A percentile compares a stretch with the other conserved stretches of the same genome.
These are phyloP conservation scores for Exsudoporus frostii DNA, from an alignment of 768 basidiomycete species.

Conservation along the genomic window DNA sequence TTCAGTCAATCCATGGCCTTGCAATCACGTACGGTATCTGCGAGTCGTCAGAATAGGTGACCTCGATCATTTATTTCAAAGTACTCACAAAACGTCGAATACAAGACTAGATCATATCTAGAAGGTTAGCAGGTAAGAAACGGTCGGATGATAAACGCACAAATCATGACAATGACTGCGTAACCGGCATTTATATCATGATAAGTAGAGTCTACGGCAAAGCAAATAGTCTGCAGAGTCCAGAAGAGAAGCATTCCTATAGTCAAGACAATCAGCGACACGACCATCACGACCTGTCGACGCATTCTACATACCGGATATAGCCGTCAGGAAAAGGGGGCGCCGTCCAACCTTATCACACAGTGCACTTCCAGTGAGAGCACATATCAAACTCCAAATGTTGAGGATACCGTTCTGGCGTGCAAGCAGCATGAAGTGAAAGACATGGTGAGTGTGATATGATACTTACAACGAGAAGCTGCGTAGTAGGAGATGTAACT, in stretches of 20 bases:
- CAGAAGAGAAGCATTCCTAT: conserved; percentile 39
- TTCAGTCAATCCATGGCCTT: background rate
- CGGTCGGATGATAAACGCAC: conserved; percentile 17
- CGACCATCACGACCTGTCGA: conserved; percentile 16
- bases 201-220: conserved; percentile 25
- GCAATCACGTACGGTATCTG: conserved; percentile 30
- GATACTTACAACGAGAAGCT: conserved; percentile 37
- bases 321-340: conserved; percentile 46
- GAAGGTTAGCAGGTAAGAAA: background rate
- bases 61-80: background rate
- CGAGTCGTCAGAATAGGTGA: background rate
- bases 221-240: too few relatives aligned
- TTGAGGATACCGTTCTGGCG: conserved; percentile 49
- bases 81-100: conserved; percentile 35
- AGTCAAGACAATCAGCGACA: conserved; percentile 32
- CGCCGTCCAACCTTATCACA: conserved; percentile 50
- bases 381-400: conserved; percentile 52
- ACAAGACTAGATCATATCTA: conserved; percentile 28
- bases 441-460: background rate
- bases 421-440: background rate
- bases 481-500: conserved; percentile 23
- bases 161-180: conserved; percentile 46
- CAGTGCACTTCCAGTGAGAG: conserved; percentile 44
- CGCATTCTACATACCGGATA: conserved; percentile 32
- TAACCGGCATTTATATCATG: conserved; percentile 32